Base-by-base conservation (phyloP, 2,329 filamentous ascomycete species). In the Claviceps capensis region DNA sequence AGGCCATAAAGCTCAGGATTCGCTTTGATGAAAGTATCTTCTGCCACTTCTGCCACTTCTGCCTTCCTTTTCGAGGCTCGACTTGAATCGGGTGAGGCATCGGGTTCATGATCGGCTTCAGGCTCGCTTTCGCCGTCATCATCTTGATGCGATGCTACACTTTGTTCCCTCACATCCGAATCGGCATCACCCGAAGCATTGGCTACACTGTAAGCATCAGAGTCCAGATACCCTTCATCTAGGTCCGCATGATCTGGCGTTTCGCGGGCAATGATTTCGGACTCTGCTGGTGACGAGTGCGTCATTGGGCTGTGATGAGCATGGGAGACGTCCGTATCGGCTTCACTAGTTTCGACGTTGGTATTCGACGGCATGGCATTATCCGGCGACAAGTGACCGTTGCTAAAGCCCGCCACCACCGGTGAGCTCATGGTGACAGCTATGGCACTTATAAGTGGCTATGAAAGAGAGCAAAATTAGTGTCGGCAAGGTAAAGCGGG, bases 1-100 rank as follows among this genome's bases (percentile, higher is more conserved):
- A 98, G 76, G 47, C 93, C 93, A 72, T 97, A 98, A 8, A 98
- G 75, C 69, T 95, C 89, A 45, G 93, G 93, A 62, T 98, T 95
- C 63, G 88, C 86, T 61, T 84, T 79, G 61, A 97, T 95, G 63
- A 83, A 90, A 47, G 89, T 83, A 54, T 93, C 85, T 60, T 93
- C 86, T 49, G 84, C 82, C 40, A 79, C 65, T 63, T 75, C 67
- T 49, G 84, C 82, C 40, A 79, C 65, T 63, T 75, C 67, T 58
- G 75, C 69, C 70, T 87, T 85, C 69, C 89, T 85, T 75, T 95
- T 95, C 55, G 76, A 69, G 48, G 77, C 78, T 63, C 81, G 77
- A 56, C 76, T 77, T 44, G 84, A 86, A 61, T 83, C 83, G 61
- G 81, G 78, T 47, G 88, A 93, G 63, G 80, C 81, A 58, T 83